phyloP scores from a whole-genome alignment of 2,329 filamentous ascomycete genomes.

The Neonectria ditissima region DNA sequence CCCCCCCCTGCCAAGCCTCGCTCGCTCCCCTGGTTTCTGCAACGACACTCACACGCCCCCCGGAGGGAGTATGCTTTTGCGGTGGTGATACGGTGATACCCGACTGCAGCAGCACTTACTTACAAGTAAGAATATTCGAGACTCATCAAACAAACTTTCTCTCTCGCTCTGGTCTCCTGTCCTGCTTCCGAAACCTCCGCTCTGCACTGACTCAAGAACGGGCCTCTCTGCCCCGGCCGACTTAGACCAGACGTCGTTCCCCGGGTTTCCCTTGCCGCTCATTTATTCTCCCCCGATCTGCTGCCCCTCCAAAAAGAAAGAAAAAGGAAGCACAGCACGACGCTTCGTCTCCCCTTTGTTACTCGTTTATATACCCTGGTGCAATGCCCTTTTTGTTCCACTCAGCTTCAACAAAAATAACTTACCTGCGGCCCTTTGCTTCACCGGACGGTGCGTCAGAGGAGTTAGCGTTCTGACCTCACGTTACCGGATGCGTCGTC shows the following conservation, averaged over 20 bases:
- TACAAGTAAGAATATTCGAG: slow-evolving; percentile 2
- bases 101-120: not conserved
- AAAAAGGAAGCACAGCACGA: not conserved
- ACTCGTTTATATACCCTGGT: not conserved
- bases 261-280: not conserved
- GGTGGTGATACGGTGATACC: not conserved
- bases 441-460: slow-evolving; percentile 30
- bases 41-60: not conserved
- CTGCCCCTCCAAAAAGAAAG: not conserved
- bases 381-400: not conserved
- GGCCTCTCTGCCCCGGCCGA: not conserved
- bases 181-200: not conserved
- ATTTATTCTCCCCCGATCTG: not conserved
- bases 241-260: not conserved
- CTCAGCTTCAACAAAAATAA: slow-evolving; percentile 3
- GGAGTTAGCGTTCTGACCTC: slow-evolving; percentile 28
- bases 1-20: slow-evolving; percentile 1
- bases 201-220: slow-evolving; percentile 5
- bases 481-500: slow-evolving; percentile 24
- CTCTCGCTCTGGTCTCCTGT: not conserved
- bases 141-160: not conserved
- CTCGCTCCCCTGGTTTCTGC: not conserved
- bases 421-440: slow-evolving; percentile 22
- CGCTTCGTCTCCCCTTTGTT: not conserved
- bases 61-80: not conserved